phyloP scores from a whole-genome alignment of 257 asterid genomes.

The Echites panduratus region DNA sequence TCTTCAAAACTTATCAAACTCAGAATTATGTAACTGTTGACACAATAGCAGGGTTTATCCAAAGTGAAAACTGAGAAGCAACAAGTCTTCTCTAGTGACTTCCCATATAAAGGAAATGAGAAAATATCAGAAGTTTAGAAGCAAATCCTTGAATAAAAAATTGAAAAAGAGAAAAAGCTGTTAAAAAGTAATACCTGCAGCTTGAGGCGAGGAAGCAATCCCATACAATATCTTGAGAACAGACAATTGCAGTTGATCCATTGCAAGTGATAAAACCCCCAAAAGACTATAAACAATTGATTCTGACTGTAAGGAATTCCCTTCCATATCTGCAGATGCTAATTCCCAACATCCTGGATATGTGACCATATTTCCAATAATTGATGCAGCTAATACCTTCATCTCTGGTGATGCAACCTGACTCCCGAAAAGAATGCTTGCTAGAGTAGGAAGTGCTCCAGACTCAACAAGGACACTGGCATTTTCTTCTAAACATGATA shows the following conservation, averaged over 20 bases:
- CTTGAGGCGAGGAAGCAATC: slow-evolving; percentile 25
- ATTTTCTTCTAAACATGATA: slow-evolving; percentile 25
- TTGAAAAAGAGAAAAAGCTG: neutral
- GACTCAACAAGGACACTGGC: slow-evolving; percentile 23
- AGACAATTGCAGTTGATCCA: slow-evolving; percentile 20
- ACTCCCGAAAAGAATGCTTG: slow-evolving; percentile 19
- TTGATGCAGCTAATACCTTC: slow-evolving; percentile 22
- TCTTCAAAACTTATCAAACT: neutral
- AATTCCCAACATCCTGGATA: slow-evolving; percentile 31
- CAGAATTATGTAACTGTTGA: neutral
- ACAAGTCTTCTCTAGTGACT: neutral
- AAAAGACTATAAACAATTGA: slow-evolving; percentile 16
- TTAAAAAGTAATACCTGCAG: slow-evolving; percentile 15
- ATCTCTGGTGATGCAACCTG: slow-evolving; percentile 12
- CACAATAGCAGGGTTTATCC: neutral
- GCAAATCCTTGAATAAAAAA: neutral
- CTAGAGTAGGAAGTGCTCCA: slow-evolving; percentile 21
- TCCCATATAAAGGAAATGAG: neutral
- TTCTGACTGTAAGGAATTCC: slow-evolving; percentile 22
- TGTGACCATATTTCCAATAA: slow-evolving; percentile 21
- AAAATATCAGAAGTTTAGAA: neutral
- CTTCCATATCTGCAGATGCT: slow-evolving; percentile 21
- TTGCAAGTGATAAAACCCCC: slow-evolving; percentile 13
- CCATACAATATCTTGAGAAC: slow-evolving; percentile 18
- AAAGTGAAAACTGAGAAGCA: too few relatives aligned